Conservation (phyloP, 768 basidiomycete species). For the Naganishia vaughanmartiniae region DNA sequence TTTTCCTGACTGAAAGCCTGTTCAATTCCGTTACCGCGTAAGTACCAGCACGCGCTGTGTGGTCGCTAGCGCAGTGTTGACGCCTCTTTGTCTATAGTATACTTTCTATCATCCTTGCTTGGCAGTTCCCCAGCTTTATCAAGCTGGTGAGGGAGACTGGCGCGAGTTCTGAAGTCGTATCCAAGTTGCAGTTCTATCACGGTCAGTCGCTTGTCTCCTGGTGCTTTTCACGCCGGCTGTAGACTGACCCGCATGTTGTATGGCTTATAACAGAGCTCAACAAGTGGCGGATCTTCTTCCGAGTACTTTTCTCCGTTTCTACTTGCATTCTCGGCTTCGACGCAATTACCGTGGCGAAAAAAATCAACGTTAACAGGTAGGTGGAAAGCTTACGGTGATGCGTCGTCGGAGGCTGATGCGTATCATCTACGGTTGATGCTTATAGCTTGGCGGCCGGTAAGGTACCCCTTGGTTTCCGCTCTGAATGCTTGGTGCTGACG, state of each 20-base stretch:
- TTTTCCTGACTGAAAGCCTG: slow-evolving; percentile 20
- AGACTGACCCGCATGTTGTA: not conserved
- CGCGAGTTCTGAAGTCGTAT: slow-evolving; percentile 21
- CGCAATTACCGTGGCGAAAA: not conserved
- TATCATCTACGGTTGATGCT: no score
- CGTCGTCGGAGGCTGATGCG: not conserved
- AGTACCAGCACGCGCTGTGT: not conserved
- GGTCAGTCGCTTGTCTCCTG: not conserved
- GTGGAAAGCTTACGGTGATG: not conserved
- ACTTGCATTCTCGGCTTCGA: slow-evolving; percentile 4
- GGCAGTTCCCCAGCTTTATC: slow-evolving; percentile 24
- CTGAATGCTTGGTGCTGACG: no score
- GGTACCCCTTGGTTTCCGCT: no score
- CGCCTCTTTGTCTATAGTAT: not conserved
- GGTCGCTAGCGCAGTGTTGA: not conserved
- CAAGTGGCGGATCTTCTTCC: slow-evolving; percentile 24
- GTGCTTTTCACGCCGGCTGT: not conserved
- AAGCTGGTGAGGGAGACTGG: slow-evolving; percentile 19
- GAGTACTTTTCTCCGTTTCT: slow-evolving; percentile 1
- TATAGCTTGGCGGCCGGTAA: slow-evolving; percentile 9
- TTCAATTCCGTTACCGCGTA: slow-evolving; percentile 18
- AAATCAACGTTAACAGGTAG: slow-evolving; percentile 9
- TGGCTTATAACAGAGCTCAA: slow-evolving; percentile 19
- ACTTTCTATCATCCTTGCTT: slow-evolving; percentile 15
- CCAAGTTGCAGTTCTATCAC: slow-evolving; percentile 28